These are phyloP conservation scores for Crithidia fasciculata DNA, from an alignment of 208 protist species.

Conservation along the genomic window DNA sequence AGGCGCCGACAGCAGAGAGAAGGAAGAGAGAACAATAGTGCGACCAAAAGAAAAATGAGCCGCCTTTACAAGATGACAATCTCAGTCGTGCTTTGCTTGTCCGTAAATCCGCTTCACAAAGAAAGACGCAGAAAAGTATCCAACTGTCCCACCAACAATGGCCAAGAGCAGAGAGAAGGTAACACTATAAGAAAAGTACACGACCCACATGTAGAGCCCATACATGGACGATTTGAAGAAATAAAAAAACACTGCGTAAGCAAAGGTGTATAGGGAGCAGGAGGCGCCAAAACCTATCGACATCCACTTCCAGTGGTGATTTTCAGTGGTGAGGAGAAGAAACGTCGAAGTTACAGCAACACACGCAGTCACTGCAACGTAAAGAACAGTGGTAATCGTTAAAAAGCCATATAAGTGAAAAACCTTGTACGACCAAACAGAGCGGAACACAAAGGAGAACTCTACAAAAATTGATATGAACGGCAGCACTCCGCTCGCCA, in stretches of 20 bases:
- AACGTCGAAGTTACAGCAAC: conserved; percentile 91
- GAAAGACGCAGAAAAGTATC: conserved; percentile 41
- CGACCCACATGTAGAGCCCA: conserved; percentile 23
- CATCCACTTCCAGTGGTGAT: conserved; percentile 94
- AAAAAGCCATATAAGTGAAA: conserved; percentile 98
- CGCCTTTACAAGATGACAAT: no score
- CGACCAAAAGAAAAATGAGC: neutral
- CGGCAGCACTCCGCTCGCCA: conserved; percentile 91
- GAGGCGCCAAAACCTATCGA: conserved; percentile 89
- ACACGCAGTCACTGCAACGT: conserved; percentile 89
- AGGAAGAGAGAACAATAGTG: neutral
- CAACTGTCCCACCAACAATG: conserved; percentile 45
- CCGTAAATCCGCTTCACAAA: conserved; percentile 65
- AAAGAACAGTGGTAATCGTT: conserved; percentile 90
- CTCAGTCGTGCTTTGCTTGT: conserved; percentile 53
- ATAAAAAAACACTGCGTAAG: conserved; percentile 75
- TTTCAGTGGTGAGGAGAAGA: conserved; percentile 94
- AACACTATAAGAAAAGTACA: conserved; percentile 30
- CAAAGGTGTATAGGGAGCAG: conserved; percentile 80
- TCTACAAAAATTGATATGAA: conserved; percentile 97
- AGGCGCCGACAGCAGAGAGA: neutral
- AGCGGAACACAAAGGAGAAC: conserved; percentile 95
- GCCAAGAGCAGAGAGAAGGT: conserved; percentile 29
- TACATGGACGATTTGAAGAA: conserved; percentile 17
- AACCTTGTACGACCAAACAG: conserved; percentile 97